phyloP scores from a whole-genome alignment of 805 yeast species.

The Metschnikowia vanudenii region DNA sequence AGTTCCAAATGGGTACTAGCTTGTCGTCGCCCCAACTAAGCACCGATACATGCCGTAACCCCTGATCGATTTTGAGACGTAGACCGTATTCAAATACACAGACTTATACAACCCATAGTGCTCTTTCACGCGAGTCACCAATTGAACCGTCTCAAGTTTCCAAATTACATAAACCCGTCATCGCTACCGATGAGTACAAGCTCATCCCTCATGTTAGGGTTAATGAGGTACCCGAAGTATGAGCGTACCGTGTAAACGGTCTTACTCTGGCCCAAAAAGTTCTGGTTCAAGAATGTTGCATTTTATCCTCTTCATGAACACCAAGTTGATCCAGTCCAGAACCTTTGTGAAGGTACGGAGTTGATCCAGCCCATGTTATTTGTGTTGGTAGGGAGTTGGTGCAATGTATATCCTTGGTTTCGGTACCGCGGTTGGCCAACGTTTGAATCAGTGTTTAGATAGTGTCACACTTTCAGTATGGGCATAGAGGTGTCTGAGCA shows the following conservation, averaged over 20 bases:
- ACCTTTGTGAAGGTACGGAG: too few relatives aligned
- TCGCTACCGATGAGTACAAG: slow-evolving; percentile 80
- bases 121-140: slow-evolving; percentile 58
- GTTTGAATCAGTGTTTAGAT: too few relatives aligned
- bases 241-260: slow-evolving; percentile 69
- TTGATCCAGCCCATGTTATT: too few relatives aligned
- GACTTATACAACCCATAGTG: slow-evolving; percentile 70
- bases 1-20: slow-evolving; percentile 67
- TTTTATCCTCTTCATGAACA: too few relatives aligned
- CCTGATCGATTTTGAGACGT: slow-evolving; percentile 17
- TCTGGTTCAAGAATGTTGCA: slow-evolving; percentile 58
- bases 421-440: too few relatives aligned
- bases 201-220: slow-evolving; percentile 48
- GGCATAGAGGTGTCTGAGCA: too few relatives aligned
- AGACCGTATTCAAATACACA: slow-evolving; percentile 64
- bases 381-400: too few relatives aligned
- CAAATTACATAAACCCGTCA: slow-evolving; percentile 77
- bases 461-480: too few relatives aligned
- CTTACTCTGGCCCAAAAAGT: slow-evolving; percentile 71
- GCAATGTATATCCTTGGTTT: too few relatives aligned
- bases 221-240: slow-evolving; percentile 62
- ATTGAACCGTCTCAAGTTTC: slow-evolving; percentile 69
- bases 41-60: slow-evolving; percentile 60
- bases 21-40: slow-evolving; percentile 84
- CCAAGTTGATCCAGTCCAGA: too few relatives aligned